Evolutionary conservation across 106 monocot genomes (phyloP), one percentile per base, ranked within the genome.

Genomic region (Gastrodia elata): DNA sequence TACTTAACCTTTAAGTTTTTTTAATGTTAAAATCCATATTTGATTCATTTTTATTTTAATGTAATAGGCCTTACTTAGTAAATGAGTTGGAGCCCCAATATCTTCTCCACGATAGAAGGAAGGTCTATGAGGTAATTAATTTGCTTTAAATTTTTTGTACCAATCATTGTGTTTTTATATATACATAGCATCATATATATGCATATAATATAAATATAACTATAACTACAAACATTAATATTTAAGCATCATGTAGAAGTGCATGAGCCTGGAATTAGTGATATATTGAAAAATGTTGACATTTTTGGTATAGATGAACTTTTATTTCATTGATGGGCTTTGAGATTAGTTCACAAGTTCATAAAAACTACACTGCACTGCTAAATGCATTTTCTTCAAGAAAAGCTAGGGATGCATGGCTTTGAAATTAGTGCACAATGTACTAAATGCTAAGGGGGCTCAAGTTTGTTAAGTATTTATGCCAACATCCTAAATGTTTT

Each of bases 41-140:
- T 38, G 37, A 4, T 61, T 67, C 37, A 67, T 67, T 67, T 67
- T 35, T 18, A 67, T 36, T 36, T 69, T 5, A n/a, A 8, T 69
- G 41, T 41, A 40, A 38, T 73, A 98, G 97, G 88, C 93, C 97
- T 22, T 98, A 88, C 68, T 77, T 98, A 70, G 93, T 98, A 75
- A 98, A 98, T 83, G 93, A 91, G 77, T 79, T 98, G 86, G 86
- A 98, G 81, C 83, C 84, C 27, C 97, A 98, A 73, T 80, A 98
- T 65, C 88, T 98, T 73, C 88, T 98, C 59, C 97, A 98, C 79
- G 97, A 98, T 67, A 84, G 97, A 72, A 90, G 97, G 73, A 98
- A 93, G 74, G 97, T 98, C 61, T 98, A 98, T 64, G 91, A 98
- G 93, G 97, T 98, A 93, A 74, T 39, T 6, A 14, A 28, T 49